A percentile compares a stretch with the other conserved stretches of the same genome.
Evolutionary conservation across 257 asterid genomes (phyloP).

Genomic region (Solanum neorickii): DNA sequence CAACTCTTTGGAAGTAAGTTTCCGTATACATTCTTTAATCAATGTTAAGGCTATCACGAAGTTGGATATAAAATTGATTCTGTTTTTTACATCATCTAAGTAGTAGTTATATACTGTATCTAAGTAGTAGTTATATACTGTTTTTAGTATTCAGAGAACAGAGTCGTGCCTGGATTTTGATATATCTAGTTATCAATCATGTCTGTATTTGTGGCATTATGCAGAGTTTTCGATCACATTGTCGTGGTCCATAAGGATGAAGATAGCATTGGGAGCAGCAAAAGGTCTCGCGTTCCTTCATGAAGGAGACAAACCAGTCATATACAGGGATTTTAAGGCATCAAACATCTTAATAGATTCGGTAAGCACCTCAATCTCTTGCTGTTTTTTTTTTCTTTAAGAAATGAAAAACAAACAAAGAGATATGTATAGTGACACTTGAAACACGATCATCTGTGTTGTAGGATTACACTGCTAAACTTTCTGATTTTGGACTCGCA

Average conservation of each 20-base stretch:
- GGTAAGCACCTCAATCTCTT: background rate
- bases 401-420: background rate
- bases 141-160: background rate
- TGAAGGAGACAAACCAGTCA: constrained; percentile 5
- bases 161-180: background rate
- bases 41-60: background rate
- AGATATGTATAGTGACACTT: background rate
- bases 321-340: constrained; percentile 4
- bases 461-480: constrained; percentile 2
- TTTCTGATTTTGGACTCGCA: constrained; percentile 3
- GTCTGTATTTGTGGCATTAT: background rate
- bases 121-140: background rate
- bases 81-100: background rate
- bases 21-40: background rate
- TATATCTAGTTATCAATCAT: background rate
- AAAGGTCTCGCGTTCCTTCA: constrained; percentile 3
- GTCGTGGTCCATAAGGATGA: constrained; percentile 1
- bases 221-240: background rate
- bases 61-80: background rate
- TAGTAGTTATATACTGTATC: background rate
- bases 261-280: constrained; percentile 5
- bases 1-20: constrained; percentile 5
- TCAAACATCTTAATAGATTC: constrained; percentile 1
- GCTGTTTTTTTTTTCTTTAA: background rate
- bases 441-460: background rate